Conservation (phyloP, 2,329 filamentous ascomycete genomes). For the Teratosphaeria pseudoeucalypti region DNA sequence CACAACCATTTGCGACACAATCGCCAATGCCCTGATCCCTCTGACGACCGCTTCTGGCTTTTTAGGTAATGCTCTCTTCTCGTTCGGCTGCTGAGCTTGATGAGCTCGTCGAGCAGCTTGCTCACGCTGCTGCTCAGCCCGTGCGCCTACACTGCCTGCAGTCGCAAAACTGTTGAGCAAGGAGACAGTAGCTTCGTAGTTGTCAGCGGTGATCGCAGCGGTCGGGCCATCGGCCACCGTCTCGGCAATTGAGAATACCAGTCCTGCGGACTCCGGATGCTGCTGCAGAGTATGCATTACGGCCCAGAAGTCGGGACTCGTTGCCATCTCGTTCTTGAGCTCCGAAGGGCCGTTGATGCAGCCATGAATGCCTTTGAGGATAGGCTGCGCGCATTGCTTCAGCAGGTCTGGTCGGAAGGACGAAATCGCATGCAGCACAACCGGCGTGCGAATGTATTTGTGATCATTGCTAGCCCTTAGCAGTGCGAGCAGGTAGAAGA, state of each 20-base stretch:
- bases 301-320: slow-evolving; percentile 94
- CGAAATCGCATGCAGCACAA: slow-evolving; percentile 83
- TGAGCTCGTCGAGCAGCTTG: slow-evolving; percentile 26
- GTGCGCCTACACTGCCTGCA: slow-evolving; percentile 62
- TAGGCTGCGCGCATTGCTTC: slow-evolving; percentile 62
- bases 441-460: slow-evolving; percentile 82
- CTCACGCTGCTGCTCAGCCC: slow-evolving; percentile 49
- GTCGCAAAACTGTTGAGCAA: slow-evolving; percentile 85
- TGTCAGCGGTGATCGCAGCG: slow-evolving; percentile 82
- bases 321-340: slow-evolving; percentile 84
- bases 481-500: slow-evolving; percentile 77
- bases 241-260: slow-evolving; percentile 81
- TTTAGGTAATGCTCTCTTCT: slow-evolving; percentile 28
- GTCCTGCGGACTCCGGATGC: slow-evolving; percentile 55
- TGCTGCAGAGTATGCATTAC: slow-evolving; percentile 67
- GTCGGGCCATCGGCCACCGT: slow-evolving; percentile 62
- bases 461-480: slow-evolving; percentile 79
- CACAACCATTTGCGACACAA: slow-evolving; percentile 71
- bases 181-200: slow-evolving; percentile 79
- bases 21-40: slow-evolving; percentile 68
- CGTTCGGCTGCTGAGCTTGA: slow-evolving; percentile 12
- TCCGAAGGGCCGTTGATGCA: slow-evolving; percentile 71
- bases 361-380: slow-evolving; percentile 66
- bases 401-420: slow-evolving; percentile 71
- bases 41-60: slow-evolving; percentile 64